Evolutionary conservation across 805 yeast species (phyloP), one percentile per base, ranked within the genome.

Genomic region (Komagataella pseudopastoris): DNA sequence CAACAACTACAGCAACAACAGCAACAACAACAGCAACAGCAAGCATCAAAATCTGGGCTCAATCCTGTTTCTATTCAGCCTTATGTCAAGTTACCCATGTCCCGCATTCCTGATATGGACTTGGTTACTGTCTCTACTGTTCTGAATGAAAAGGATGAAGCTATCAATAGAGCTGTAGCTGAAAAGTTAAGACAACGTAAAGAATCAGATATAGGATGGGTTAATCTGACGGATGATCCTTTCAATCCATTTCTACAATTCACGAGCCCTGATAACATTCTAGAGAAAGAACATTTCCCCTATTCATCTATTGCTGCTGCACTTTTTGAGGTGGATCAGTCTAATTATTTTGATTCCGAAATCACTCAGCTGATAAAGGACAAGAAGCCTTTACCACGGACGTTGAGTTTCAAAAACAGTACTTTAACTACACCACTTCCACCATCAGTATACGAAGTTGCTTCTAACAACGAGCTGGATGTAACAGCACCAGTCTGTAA

Each of bases 71-170:
- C 72, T 4, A 73, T 74, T 44, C 91, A 87, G 61, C 89, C 95
- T 22, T 86, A 89, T 68, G 95, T 88, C 58, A 83, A 85, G 59
- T 65, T 88, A 45, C 96, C 96, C 2, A 84, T 93, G 44, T 85
- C 96, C 1, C 87, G 88, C 66, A 86, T 91, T 56, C 97, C 98
- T 14, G 97, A 91, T 65, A 76, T 90, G 75, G 95, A 88, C 48
- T 71, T 91, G 54, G 83, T 85, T 22, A 87, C 96, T 5, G 90
- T 89, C 8, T 86, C 85, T 51, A 76, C 80, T 48, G 81, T 88
- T 20, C 68, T 86, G 49, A 72, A 78, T 49, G 90, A 83, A 55
- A 88, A 88, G 66, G 84, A 88, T 54, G 81, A 76, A 52, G 83
- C 87, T 6, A 83, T 90, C 55, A 81, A 82, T 55, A 77, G 81